phyloP scores from a whole-genome alignment of 2,329 filamentous ascomycete genomes.

The Fusarium marasasianum region DNA sequence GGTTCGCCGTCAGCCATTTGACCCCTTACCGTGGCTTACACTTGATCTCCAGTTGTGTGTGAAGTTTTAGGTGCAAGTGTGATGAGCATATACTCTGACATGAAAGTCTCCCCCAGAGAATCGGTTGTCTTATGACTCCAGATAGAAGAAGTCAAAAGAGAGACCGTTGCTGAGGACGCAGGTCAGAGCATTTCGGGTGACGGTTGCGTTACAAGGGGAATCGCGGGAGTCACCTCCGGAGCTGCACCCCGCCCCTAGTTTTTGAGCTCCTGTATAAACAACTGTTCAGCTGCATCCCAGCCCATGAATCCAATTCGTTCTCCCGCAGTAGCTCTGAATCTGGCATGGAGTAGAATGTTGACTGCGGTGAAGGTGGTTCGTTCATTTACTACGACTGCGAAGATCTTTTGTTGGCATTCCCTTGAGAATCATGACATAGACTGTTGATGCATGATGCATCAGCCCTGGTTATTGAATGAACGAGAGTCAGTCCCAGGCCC shows the following conservation, averaged over 20 bases:
- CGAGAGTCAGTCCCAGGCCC: background rate
- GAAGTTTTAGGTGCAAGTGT: background rate
- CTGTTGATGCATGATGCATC: background rate
- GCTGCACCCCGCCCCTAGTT: background rate
- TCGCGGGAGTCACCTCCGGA: background rate
- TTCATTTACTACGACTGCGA: background rate
- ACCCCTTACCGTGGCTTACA: background rate
- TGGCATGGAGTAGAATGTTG: background rate
- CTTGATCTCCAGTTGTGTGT: background rate
- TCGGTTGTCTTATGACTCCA: background rate
- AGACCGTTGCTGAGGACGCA: background rate
- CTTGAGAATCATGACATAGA: background rate
- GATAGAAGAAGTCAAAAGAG: background rate
- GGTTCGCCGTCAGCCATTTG: conserved; percentile 22
- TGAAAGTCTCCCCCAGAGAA: background rate
- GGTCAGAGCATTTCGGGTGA: background rate
- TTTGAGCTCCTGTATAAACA: background rate
- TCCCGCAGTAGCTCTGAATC: background rate
- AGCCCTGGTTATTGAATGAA: no score
- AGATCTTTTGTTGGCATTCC: background rate
- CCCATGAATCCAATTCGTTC: background rate
- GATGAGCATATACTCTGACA: background rate
- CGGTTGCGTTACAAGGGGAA: conserved; percentile 1
- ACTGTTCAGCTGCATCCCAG: background rate
- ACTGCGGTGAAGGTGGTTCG: background rate